phyloP scores from a whole-genome alignment of 169 alveolate genomes.

The Babesia bigemina region DNA sequence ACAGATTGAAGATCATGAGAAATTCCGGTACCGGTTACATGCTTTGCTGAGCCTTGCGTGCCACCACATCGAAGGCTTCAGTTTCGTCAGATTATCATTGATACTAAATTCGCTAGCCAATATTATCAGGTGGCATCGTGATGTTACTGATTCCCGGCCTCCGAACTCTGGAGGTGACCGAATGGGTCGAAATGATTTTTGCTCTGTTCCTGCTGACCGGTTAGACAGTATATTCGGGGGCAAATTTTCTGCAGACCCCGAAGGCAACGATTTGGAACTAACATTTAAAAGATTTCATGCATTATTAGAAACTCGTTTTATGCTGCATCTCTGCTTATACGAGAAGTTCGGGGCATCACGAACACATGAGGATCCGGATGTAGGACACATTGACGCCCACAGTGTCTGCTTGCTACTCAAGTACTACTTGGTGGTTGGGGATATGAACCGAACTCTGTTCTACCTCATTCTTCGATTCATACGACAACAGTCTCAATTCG shows the following conservation, averaged over 20 bases:
- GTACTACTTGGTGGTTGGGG: constrained; percentile 7
- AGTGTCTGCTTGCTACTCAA: constrained; percentile 51
- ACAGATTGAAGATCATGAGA: neutral
- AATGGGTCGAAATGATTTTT: neutral
- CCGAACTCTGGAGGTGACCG: neutral
- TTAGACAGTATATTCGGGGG: no score
- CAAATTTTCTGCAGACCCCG: no score
- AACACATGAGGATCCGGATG: neutral
- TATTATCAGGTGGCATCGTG: neutral
- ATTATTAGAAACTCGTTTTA: neutral
- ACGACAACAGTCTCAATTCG: neutral
- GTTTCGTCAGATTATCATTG: constrained; percentile 32
- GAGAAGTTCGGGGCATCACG: neutral
- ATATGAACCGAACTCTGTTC: neutral
- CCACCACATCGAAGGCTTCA: constrained; percentile 12
- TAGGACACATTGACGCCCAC: constrained; percentile 28
- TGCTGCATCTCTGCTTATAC: neutral
- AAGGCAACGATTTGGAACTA: no score
- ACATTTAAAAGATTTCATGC: constrained; percentile 4
- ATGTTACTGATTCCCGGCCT: neutral
- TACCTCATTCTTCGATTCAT: neutral
- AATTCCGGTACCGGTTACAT: neutral
- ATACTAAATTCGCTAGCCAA: constrained; percentile 36
- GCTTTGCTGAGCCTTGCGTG: constrained; percentile 27
- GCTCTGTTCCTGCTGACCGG: no score